A percentile compares a stretch with the other conserved stretches of the same genome.
Evolutionary conservation across 2,329 filamentous ascomycete species (phyloP).

Genomic region (Xylaria hypoxylon): DNA sequence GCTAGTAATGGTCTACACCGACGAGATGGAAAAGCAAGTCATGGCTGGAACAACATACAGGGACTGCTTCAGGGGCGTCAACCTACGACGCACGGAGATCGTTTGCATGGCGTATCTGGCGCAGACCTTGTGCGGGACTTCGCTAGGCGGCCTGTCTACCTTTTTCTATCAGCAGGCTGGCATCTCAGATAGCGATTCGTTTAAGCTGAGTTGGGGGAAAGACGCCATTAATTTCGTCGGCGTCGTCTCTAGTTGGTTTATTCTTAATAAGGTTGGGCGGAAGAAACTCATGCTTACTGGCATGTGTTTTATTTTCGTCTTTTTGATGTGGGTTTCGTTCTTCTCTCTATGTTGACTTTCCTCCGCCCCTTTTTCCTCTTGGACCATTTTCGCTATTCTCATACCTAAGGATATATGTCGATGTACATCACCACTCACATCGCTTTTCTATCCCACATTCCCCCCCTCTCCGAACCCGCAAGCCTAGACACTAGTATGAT

Average conservation of each 20-base stretch:
- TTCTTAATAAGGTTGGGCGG: slow-evolving; percentile 55
- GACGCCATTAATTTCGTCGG: slow-evolving; percentile 56
- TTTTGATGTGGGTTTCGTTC: slow-evolving; percentile 51
- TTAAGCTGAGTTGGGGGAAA: slow-evolving; percentile 52
- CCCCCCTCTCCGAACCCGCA: not conserved
- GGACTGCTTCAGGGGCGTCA: slow-evolving; percentile 57
- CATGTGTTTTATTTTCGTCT: slow-evolving; percentile 54
- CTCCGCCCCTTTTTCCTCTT: slow-evolving; percentile 4
- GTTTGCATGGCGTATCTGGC: slow-evolving; percentile 52
- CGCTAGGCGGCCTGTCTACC: slow-evolving; percentile 51
- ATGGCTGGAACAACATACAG: slow-evolving; percentile 53
- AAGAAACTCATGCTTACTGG: slow-evolving; percentile 56
- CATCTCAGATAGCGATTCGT: slow-evolving; percentile 49
- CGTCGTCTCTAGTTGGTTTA: slow-evolving; percentile 56
- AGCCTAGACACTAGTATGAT: not conserved
- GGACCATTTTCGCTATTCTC: not conserved
- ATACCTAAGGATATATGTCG: not conserved
- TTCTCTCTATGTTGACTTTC: slow-evolving; percentile 29
- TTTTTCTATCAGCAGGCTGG: slow-evolving; percentile 55
- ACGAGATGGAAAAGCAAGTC: slow-evolving; percentile 55
- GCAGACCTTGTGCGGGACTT: slow-evolving; percentile 49
- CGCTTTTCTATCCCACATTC: not conserved
- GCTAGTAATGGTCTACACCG: slow-evolving; percentile 57
- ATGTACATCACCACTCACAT: not conserved
- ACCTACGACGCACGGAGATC: slow-evolving; percentile 55